Base-by-base conservation (phyloP, 1,284 basidiomycete species). In the Moesziomyces globuligerus region DNA sequence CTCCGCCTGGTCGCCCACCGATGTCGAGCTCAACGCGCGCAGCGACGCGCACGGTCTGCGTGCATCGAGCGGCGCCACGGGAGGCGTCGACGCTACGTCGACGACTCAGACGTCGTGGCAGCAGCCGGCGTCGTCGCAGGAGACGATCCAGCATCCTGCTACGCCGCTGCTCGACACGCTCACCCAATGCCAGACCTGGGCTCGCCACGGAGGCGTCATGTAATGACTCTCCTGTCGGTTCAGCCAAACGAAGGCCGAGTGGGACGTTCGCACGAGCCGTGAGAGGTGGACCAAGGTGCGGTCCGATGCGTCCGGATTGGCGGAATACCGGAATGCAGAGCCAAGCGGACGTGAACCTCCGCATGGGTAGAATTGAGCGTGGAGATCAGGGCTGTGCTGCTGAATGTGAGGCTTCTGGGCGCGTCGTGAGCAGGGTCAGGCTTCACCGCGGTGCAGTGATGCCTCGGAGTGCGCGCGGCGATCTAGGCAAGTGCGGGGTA, bases 161-260 rank as follows among this genome's bases (percentile, higher is more conserved):
- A 66, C 62, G 29, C 62, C 62, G 36, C 42, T 66, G 25, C 42
- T 66, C 13, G 62, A 66, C 10, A 66, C 62, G 10, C 42, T 66
- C 15, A 53, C 32, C 23, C 62, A 66, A 28, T 66, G 62, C 26
- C 41, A 42, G 25, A 66, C 62, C 2, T 66, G 62, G 62, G 62
- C 62, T 4, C 24, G 55, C 9, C 62, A 66, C 15, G 55, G 55
- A 20, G 55, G 46, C 17, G 51, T 66, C 37, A 48, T 58, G 38
- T 58, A 43, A 42, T 25, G 4, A 18, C 26, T 15, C 21, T 18
- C 42, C 11, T 32, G 18, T 18, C 25, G 20, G n/a, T n/a, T n/a
- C n/a, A n/a, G n/a, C n/a, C n/a, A n/a, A n/a, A n/a, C n/a, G n/a
- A n/a, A n/a, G n/a, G n/a, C n/a, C n/a, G n/a, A n/a, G n/a, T n/a